phyloP scores from a whole-genome alignment of 2,329 filamentous ascomycete species.

The Phialophora verrucosa region DNA sequence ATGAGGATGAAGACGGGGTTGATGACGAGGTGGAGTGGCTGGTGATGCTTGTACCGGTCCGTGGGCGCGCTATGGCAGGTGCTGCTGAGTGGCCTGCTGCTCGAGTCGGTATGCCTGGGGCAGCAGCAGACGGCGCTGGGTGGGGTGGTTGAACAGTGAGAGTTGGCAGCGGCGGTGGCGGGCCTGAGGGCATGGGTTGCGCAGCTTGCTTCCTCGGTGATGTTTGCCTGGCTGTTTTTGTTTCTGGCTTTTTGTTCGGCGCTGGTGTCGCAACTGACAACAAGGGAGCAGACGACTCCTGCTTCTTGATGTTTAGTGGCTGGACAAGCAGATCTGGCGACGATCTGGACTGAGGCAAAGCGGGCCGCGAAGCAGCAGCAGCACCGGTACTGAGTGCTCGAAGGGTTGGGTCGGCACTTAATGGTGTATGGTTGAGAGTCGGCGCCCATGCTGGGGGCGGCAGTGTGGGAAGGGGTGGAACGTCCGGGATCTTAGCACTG shows the following conservation, averaged over 20 bases:
- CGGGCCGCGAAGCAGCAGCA: background rate
- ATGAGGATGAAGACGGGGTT: background rate
- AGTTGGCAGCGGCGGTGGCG: conserved; percentile 1
- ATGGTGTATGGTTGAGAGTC: conserved; percentile 29
- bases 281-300: background rate
- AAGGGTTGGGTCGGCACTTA: conserved; percentile 34
- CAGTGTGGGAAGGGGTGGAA: conserved; percentile 19
- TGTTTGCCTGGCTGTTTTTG: background rate
- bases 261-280: background rate
- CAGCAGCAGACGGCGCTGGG: background rate
- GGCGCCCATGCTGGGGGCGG: conserved; percentile 32
- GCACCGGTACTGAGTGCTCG: conserved; percentile 29
- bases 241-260: background rate
- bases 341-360: conserved; percentile 8
- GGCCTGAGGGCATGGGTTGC: conserved; percentile 1
- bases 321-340: conserved; percentile 13
- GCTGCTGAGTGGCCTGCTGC: conserved; percentile 22
- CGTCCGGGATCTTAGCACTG: background rate
- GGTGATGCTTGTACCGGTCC: background rate
- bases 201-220: conserved; percentile 6
- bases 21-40: conserved; percentile 1
- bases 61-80: background rate
- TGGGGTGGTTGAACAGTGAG: background rate
- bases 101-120: conserved; percentile 22
- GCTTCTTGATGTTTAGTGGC: conserved; percentile 5